These are phyloP conservation scores for Stagonosporopsis tanaceti DNA, from an alignment of 2,329 filamentous ascomycete species.

Conservation along the genomic window DNA sequence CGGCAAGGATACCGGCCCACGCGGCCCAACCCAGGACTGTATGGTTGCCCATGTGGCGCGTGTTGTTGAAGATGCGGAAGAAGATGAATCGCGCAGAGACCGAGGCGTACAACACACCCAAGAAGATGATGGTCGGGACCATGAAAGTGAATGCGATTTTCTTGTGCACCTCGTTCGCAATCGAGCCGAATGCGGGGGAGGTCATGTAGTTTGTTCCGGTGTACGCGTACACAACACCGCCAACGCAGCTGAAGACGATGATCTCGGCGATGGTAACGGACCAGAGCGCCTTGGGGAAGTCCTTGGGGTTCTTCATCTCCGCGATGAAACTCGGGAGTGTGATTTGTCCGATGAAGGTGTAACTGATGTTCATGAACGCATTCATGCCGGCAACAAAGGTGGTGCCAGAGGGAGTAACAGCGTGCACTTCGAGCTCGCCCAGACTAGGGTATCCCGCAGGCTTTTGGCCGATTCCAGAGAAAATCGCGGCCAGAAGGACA, in stretches of 20 bases:
- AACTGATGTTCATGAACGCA: constrained; percentile 93
- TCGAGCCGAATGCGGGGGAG: constrained; percentile 83
- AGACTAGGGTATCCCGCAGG: constrained; percentile 68
- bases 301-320: constrained; percentile 82
- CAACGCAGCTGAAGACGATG: constrained; percentile 84
- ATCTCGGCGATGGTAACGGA: constrained; percentile 88
- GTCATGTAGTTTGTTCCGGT: constrained; percentile 90
- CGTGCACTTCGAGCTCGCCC: constrained; percentile 73
- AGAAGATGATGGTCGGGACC: constrained; percentile 92
- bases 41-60: constrained; percentile 80
- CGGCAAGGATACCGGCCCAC: constrained; percentile 78
- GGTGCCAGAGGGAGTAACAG: constrained; percentile 72
- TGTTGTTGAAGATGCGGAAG: constrained; percentile 84
- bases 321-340: constrained; percentile 94
- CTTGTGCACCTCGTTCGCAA: constrained; percentile 77
- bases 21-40: constrained; percentile 81
- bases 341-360: constrained; percentile 96
- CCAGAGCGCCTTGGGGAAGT: constrained; percentile 94
- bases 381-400: constrained; percentile 84
- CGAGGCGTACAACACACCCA: constrained; percentile 89
- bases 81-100: constrained; percentile 91
- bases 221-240: constrained; percentile 82
- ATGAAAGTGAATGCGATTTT: constrained; percentile 94
- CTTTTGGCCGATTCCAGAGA: constrained; percentile 77
- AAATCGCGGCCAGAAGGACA: constrained; percentile 82